phyloP scores from a whole-genome alignment of 106 monocot genomes.

The Alisma plantagoaquatica region DNA sequence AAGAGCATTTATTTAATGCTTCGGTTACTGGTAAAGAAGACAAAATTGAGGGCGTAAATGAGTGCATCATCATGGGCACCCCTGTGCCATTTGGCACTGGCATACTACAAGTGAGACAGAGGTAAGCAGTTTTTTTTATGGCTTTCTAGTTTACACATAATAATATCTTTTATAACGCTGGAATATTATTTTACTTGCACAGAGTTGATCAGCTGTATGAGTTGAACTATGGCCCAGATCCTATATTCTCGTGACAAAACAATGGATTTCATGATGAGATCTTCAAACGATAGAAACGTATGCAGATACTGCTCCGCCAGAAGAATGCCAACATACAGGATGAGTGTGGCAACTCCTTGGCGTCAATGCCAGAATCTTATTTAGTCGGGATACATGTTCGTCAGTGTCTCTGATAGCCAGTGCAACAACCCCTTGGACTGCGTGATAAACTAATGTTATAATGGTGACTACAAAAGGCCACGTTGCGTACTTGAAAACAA shows the following conservation, averaged over 20 bases:
- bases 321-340: too few relatives aligned
- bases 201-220: constrained; percentile 13
- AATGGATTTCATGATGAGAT: too few relatives aligned
- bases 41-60: constrained; percentile 86
- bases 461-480: too few relatives aligned
- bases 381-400: too few relatives aligned
- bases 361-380: too few relatives aligned
- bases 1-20: constrained; percentile 82
- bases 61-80: constrained; percentile 94
- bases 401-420: too few relatives aligned
- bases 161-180: neutral
- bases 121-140: constrained; percentile 26
- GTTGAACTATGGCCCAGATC: constrained; percentile 14
- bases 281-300: too few relatives aligned
- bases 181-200: neutral
- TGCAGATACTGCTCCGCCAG: too few relatives aligned
- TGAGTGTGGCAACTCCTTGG: too few relatives aligned
- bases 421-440: too few relatives aligned
- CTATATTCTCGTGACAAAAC: constrained; percentile 12
- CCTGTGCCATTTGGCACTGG: constrained; percentile 93
- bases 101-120: constrained; percentile 89
- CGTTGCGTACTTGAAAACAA: too few relatives aligned
- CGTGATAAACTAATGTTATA: too few relatives aligned
- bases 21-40: constrained; percentile 75
- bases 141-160: neutral